Base-by-base conservation (phyloP, 768 basidiomycete genomes). In the Lactarius hengduanensis region DNA sequence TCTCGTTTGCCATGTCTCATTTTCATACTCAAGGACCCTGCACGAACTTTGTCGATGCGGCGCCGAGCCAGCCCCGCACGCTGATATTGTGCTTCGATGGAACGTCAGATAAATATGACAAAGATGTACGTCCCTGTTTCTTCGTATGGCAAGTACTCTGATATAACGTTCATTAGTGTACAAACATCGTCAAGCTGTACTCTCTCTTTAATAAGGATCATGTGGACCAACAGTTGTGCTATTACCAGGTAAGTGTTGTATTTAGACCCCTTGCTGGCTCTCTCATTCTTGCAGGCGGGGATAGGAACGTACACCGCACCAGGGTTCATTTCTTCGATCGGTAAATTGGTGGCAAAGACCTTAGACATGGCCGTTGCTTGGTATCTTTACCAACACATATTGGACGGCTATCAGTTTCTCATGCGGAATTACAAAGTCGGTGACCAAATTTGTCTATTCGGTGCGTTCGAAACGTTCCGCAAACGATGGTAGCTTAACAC, bases 401-500 rank as follows among this genome's bases (percentile, higher is more conserved):
- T 86, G 77, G 87, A 83, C 20, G 91, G 91, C 1, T 93, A 92
- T 74, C 79, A 77, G 67, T 92, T 87, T 74, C 76, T 93, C 59
- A 91, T 92, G 91, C 81, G 87, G 66, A 91, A 89, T 72, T 91
- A 88, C 72, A 79, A 77, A 18, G 69, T 76, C 0, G 92, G 91
- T 1, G 90, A 91, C 73, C 89, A 81, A 73, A 83, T 91, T 36
- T 91, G 86, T 72, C 75, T 91, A 20, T 90, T 91, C 65, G 89
- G 88, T 86, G 62, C 22, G 78, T 71, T n/a, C 57, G 38, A 26
- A 57, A 34, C 9, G 4, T 38, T n/a, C 6, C 26, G 30, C 47
- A 15, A 15, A 5, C 16, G 54, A 55, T 20, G 11, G 32, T 9
- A 57, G 40, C 62, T 58, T 56, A 13, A 9, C 72, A 69, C 66